Evolutionary conservation across 495 filamentous ascomycete genomes (phyloP).

Genomic region (Clavariopsis aquatica): DNA sequence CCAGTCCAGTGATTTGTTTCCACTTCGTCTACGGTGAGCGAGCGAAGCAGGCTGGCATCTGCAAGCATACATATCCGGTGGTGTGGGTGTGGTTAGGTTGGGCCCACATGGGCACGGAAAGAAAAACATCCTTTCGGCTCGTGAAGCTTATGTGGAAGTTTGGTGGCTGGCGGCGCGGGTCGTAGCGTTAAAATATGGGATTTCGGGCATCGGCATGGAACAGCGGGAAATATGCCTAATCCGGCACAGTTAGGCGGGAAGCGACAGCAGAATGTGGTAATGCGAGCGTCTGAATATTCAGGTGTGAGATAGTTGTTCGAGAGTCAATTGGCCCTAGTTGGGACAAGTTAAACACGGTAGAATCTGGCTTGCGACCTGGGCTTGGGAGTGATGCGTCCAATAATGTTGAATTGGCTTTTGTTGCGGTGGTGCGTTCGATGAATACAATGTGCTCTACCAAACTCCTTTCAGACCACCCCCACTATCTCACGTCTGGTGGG

Average conservation of each 20-base stretch:
- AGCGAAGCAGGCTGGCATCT: background rate
- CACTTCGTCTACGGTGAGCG: background rate
- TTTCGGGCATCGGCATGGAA: no score
- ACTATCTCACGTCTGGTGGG: background rate
- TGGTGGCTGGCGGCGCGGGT: background rate
- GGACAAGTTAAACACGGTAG: no score
- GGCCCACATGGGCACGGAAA: background rate
- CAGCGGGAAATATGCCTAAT: no score
- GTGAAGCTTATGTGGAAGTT: background rate
- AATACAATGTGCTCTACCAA: background rate
- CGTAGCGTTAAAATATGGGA: background rate
- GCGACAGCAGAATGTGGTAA: no score
- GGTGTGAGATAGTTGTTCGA: no score
- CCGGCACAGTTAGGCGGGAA: no score
- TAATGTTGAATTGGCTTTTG: background rate
- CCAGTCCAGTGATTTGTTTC: background rate
- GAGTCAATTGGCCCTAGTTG: no score
- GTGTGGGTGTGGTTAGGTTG: background rate
- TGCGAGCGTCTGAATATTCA: no score
- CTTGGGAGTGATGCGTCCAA: background rate
- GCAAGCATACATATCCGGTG: background rate
- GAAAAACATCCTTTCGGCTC: background rate
- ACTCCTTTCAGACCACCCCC: background rate
- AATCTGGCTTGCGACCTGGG: no score
- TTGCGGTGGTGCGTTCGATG: background rate